These are phyloP conservation scores for Diaporthe caulivora DNA, from an alignment of 2,329 filamentous ascomycete species.

Conservation along the genomic window DNA sequence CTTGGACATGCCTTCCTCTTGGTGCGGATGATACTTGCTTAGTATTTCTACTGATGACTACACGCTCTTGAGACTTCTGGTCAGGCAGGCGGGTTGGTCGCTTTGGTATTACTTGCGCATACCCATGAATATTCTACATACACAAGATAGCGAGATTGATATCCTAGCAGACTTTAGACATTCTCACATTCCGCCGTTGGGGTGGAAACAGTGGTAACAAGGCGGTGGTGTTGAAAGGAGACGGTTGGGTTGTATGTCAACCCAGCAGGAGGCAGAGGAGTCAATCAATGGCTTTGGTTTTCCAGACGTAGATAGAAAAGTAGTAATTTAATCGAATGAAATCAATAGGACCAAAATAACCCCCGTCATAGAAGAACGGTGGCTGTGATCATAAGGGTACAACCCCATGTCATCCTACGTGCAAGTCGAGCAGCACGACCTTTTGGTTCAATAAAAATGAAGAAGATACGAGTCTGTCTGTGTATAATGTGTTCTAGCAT, in stretches of 20 bases:
- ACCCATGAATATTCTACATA: background rate
- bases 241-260: background rate
- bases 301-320: background rate
- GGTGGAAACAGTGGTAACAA: background rate
- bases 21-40: background rate
- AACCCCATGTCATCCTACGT: too few species aligned
- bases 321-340: background rate
- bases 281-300: background rate
- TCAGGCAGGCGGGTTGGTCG: background rate
- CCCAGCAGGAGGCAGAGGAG: background rate
- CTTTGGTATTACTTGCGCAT: constrained; percentile 15
- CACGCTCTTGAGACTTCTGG: background rate
- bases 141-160: constrained; percentile 15
- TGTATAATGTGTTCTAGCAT: background rate
- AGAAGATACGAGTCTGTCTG: background rate
- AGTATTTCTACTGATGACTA: background rate
- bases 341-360: background rate
- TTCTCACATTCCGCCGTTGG: background rate
- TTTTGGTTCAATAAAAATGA: too few species aligned
- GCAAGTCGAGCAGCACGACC: too few species aligned
- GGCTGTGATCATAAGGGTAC: too few species aligned
- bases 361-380: background rate
- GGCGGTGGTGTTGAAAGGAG: too few species aligned
- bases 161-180: background rate
- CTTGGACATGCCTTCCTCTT: background rate